phyloP scores from a whole-genome alignment of 2,329 filamentous ascomycete species.

The Plenodomus lindquistii region DNA sequence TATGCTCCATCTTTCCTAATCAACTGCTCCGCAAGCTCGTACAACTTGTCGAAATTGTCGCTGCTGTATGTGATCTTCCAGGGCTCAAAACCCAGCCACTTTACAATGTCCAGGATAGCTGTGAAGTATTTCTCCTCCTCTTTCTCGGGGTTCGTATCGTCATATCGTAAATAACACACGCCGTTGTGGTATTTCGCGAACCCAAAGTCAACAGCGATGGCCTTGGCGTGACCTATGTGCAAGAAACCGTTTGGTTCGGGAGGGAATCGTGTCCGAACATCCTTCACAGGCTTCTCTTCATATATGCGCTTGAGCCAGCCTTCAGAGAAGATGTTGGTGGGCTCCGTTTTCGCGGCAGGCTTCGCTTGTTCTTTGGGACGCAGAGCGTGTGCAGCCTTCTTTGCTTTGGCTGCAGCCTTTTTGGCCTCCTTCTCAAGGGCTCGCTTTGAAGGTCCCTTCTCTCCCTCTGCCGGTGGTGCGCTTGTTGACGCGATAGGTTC shows the following conservation, averaged over 20 bases:
- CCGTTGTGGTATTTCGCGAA: constrained; percentile 86
- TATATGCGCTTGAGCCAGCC: constrained; percentile 57
- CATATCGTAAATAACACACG: constrained; percentile 76
- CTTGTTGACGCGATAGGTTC: constrained; percentile 20
- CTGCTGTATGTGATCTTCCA: constrained; percentile 81
- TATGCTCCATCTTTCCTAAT: constrained; percentile 72
- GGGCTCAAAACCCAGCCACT: constrained; percentile 85
- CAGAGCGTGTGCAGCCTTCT: constrained; percentile 49
- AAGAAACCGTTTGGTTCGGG: constrained; percentile 84
- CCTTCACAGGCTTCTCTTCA: constrained; percentile 52
- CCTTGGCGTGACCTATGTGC: constrained; percentile 93
- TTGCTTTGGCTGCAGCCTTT: constrained; percentile 51
- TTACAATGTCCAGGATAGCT: constrained; percentile 85
- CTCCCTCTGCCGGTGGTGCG: constrained; percentile 29
- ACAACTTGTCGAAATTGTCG: constrained; percentile 87
- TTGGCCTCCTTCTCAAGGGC: constrained; percentile 55
- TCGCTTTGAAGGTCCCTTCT: constrained; percentile 51
- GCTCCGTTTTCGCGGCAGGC: constrained; percentile 30
- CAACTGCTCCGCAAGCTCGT: constrained; percentile 84
- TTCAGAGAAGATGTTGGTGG: constrained; percentile 50
- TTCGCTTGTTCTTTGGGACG: constrained; percentile 46
- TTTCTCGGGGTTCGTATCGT: constrained; percentile 93
- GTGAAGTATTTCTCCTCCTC: constrained; percentile 89
- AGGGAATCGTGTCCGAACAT: constrained; percentile 55
- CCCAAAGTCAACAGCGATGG: constrained; percentile 94